Base-by-base conservation (phyloP, 2,329 filamentous ascomycete genomes). In the Chaetomium sp. region DNA sequence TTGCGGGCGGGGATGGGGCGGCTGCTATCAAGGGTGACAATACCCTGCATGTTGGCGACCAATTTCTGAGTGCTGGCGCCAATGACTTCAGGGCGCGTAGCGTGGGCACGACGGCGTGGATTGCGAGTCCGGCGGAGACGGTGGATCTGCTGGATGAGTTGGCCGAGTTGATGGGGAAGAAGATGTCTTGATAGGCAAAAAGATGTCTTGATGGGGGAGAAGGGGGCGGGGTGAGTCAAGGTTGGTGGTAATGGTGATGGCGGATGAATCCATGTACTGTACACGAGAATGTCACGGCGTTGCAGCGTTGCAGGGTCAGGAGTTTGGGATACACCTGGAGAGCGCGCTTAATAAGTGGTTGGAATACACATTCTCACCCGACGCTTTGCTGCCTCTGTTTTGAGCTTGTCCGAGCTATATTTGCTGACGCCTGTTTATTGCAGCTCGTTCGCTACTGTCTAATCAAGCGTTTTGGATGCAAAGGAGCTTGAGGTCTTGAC, bases 71-170 rank as follows among this genome's bases (percentile, higher is more conserved):
- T 67, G 94, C 94, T 3, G 93, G 93, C 0, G 92, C 93, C 19
- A 99, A 99, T 78, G 95, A 99, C 78, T 99, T 98, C 82, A 97
- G 97, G 81, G 91, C 94, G 8, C 84, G 94, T 33, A 86, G 93
- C 72, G 93, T 96, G 23, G 95, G 92, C 38, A 97, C 94, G 0
- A 98, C 95, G 25, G 93, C 94, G 1, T 99, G 95, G 95, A 96
- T 99, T 70, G 94, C 95, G 1, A 97, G 87, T 74, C 95, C 95
- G 0, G 82, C 85, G 0, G 95, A 99, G 82, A 99, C 95, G 33
- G 92, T 97, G 47, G 88, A 91, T 71, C 78, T 98, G 72, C 78
- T 99, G 66, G 93, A 97, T 73, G 95, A 98, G 80, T 80, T 97
- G 74, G 82, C 82, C 0, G 83, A 81, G 57, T 73, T 91, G 73